Percentiles rank a stretch among this genome's conserved stretches.
Conservation (phyloP, 306 rosid species). For the Prunus davidiana region DNA sequence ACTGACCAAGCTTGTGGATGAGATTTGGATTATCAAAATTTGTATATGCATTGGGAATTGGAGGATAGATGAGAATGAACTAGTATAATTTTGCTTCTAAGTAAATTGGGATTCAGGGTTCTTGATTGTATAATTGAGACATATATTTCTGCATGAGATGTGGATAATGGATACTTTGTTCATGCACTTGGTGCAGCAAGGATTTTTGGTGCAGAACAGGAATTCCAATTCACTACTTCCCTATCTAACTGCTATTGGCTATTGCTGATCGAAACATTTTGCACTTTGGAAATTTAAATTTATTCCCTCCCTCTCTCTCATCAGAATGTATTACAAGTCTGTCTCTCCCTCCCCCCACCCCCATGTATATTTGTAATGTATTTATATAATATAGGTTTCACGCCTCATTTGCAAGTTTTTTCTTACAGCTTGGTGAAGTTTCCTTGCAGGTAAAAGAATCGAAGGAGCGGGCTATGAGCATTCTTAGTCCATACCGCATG, state of each 20-base stretch:
- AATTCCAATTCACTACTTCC: background rate
- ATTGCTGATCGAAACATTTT: background rate
- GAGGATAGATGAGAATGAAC: background rate
- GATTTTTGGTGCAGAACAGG: background rate
- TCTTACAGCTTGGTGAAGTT: background rate
- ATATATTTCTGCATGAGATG: background rate
- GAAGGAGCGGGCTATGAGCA: constrained; percentile 80
- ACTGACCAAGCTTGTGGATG: constrained; percentile 7
- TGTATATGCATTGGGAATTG: background rate
- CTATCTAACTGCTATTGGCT: background rate
- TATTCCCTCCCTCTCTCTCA: background rate
- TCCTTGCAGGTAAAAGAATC: constrained; percentile 82
- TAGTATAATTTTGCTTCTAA: background rate
- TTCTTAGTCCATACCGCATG: constrained; percentile 66
- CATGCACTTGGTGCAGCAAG: background rate
- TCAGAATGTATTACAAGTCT: background rate
- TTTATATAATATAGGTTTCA: background rate
- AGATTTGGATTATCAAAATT: background rate
- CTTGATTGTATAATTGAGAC: background rate
- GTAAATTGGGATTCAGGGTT: background rate
- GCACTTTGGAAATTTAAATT: background rate
- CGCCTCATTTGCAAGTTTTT: background rate
- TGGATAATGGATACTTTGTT: background rate
- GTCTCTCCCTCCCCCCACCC: background rate
- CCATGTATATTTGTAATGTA: background rate